phyloP scores from a whole-genome alignment of 495 filamentous ascomycete species.

The Penicillium cinerascens region DNA sequence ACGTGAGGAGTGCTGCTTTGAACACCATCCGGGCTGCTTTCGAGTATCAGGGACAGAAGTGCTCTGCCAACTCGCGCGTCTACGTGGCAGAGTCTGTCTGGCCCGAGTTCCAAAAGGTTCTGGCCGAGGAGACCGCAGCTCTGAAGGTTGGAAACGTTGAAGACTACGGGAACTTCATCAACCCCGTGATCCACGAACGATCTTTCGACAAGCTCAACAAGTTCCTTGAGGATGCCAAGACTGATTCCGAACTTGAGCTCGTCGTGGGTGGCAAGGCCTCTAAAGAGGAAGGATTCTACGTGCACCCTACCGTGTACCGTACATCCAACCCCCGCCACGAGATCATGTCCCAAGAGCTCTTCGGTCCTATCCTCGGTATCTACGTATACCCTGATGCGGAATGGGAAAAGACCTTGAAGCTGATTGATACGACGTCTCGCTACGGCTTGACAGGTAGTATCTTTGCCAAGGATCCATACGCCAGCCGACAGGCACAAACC shows the following conservation, averaged over 20 bases:
- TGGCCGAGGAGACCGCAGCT: conserved; percentile 35
- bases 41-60: conserved; percentile 88
- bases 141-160: conserved; percentile 51
- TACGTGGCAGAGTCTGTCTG: conserved; percentile 68
- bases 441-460: conserved; percentile 74
- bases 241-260: conserved; percentile 58
- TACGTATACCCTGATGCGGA: conserved; percentile 69
- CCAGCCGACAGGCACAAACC: conserved; percentile 63
- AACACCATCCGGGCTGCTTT: conserved; percentile 82
- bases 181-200: conserved; percentile 69
- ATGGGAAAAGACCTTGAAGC: conserved; percentile 49
- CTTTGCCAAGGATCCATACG: conserved; percentile 65
- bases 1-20: conserved; percentile 67
- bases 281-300: conserved; percentile 60
- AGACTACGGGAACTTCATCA: conserved; percentile 64
- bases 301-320: conserved; percentile 68
- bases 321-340: conserved; percentile 58
- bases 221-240: conserved; percentile 62
- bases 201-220: conserved; percentile 64
- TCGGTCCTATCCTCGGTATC: conserved; percentile 65
- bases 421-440: conserved; percentile 56
- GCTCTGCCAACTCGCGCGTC: conserved; percentile 71
- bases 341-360: conserved; percentile 68
- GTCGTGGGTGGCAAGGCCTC: conserved; percentile 68
- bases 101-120: conserved; percentile 54